Percentiles rank a stretch among this genome's conserved stretches.
Conservation (phyloP, 768 basidiomycete genomes). For the Boletus eberwhitei region DNA sequence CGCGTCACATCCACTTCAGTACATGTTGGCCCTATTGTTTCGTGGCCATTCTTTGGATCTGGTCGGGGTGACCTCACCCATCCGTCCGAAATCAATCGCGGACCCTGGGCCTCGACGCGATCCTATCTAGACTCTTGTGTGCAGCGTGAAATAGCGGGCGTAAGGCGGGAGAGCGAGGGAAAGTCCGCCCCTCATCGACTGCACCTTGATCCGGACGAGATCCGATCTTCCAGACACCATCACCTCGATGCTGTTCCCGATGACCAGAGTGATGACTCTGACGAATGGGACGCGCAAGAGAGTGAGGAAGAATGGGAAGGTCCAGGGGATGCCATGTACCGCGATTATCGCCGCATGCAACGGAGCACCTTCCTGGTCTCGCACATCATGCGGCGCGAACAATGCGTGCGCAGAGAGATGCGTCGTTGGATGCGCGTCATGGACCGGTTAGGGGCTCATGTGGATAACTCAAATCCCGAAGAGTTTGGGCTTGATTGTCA, state of each 20-base stretch:
- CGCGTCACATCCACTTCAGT: constrained; percentile 27
- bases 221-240: constrained; percentile 68
- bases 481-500: constrained; percentile 82
- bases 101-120: constrained; percentile 64
- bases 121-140: constrained; percentile 66
- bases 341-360: constrained; percentile 81
- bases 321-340: constrained; percentile 73
- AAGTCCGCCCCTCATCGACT: constrained; percentile 70
- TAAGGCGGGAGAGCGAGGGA: constrained; percentile 75
- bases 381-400: constrained; percentile 62
- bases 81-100: constrained; percentile 70
- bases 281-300: constrained; percentile 77
- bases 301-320: constrained; percentile 76
- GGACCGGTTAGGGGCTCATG: constrained; percentile 47
- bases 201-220: constrained; percentile 80
- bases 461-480: constrained; percentile 38
- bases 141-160: constrained; percentile 69
- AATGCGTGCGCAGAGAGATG: constrained; percentile 68
- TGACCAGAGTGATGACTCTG: constrained; percentile 71
- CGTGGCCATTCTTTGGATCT: constrained; percentile 89
- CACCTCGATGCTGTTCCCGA: constrained; percentile 63
- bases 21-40: constrained; percentile 77
- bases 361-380: constrained; percentile 75
- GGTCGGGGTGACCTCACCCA: constrained; percentile 71
- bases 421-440: constrained; percentile 64